Percentiles rank a stretch among this genome's conserved stretches.
Evolutionary conservation across 2,329 filamentous ascomycete genomes (phyloP).

Genomic region (Colletotrichum sp.): DNA sequence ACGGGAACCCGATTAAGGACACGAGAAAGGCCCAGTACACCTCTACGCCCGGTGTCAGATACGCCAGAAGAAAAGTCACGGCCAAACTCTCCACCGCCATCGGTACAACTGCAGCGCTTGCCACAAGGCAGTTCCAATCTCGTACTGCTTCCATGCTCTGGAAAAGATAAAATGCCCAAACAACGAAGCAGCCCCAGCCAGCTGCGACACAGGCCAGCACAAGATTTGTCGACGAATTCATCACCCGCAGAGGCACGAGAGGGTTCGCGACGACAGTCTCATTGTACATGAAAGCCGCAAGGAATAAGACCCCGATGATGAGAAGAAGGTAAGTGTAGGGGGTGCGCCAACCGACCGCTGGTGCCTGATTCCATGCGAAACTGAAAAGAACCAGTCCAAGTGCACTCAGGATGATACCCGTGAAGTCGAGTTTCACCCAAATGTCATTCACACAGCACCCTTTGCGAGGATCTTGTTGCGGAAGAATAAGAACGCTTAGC

Average conservation of each 20-base stretch:
- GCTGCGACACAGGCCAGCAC: slow-evolving; percentile 58
- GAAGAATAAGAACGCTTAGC: slow-evolving; percentile 16
- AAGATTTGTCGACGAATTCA: slow-evolving; percentile 54
- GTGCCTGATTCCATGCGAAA: slow-evolving; percentile 54
- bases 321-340: slow-evolving; percentile 46
- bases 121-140: slow-evolving; percentile 44
- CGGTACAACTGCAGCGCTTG: slow-evolving; percentile 47
- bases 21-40: slow-evolving; percentile 27
- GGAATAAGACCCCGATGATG: slow-evolving; percentile 34
- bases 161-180: slow-evolving; percentile 56
- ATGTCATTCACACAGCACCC: slow-evolving; percentile 24
- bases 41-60: slow-evolving; percentile 40
- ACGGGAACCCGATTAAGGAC: slow-evolving; percentile 46
- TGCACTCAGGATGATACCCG: slow-evolving; percentile 43
- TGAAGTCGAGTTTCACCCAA: slow-evolving; percentile 28
- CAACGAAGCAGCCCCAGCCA: slow-evolving; percentile 59
- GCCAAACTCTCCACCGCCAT: slow-evolving; percentile 42
- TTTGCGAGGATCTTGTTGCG: not conserved
- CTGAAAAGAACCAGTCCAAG: slow-evolving; percentile 51
- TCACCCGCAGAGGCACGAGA: slow-evolving; percentile 59
- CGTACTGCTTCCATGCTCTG: slow-evolving; percentile 50
- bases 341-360: slow-evolving; percentile 46
- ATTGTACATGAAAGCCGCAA: slow-evolving; percentile 33
- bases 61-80: slow-evolving; percentile 46
- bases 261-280: slow-evolving; percentile 48